phyloP scores from a whole-genome alignment of 805 yeast genomes.

The Blastobotrys peoriensis region DNA sequence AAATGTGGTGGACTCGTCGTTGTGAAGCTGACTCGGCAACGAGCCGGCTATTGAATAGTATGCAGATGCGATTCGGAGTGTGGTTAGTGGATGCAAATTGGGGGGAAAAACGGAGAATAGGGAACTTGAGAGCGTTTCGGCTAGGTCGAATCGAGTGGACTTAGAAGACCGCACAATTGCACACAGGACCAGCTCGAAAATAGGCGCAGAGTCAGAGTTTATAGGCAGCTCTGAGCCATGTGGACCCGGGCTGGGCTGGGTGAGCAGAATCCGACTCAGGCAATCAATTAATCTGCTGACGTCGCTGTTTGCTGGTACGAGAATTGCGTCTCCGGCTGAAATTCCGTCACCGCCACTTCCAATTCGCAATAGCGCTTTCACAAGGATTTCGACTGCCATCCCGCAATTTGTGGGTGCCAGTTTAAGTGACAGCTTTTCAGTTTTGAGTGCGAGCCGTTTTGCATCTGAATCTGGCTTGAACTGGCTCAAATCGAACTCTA shows the following conservation, averaged over 20 bases:
- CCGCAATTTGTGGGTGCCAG: too few species aligned
- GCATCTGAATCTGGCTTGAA: neutral
- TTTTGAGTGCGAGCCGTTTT: neutral
- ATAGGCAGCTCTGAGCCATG: neutral
- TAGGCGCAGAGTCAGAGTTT: neutral
- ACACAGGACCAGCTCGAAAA: neutral
- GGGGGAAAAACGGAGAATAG: neutral
- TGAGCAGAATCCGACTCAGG: neutral
- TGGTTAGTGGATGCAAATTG: neutral
- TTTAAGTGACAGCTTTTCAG: too few species aligned
- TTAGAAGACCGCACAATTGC: neutral
- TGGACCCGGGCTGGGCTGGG: neutral
- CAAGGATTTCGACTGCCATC: too few species aligned
- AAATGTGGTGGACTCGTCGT: too few species aligned
- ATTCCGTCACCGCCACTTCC: too few species aligned
- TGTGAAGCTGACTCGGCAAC: neutral
- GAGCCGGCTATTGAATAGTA: neutral
- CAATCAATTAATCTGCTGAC: neutral
- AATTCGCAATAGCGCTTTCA: too few species aligned
- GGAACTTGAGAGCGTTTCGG: neutral
- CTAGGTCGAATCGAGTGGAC: neutral
- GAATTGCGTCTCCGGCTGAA: too few species aligned
- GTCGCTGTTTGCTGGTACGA: too few species aligned
- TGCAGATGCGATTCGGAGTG: neutral
- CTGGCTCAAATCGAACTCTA: slow-evolving; percentile 1